A percentile compares a stretch with the other conserved stretches of the same genome.
Evolutionary conservation across 176 grass and related monocot species (phyloP).

Genomic region (Aegilops longissima): DNA sequence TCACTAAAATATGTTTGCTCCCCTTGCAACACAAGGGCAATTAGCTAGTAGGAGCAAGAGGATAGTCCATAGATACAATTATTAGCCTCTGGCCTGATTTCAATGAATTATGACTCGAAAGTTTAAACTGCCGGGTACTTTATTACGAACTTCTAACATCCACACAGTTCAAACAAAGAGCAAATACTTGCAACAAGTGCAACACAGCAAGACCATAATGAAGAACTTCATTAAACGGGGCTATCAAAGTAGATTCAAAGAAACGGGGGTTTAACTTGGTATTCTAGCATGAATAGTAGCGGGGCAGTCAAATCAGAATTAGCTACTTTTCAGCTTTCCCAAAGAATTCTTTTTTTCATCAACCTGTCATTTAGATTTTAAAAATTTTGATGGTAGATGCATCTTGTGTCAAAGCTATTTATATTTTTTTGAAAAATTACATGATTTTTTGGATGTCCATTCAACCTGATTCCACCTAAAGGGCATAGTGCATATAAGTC

Average conservation of each 20-base stretch:
- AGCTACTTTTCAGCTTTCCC: neutral
- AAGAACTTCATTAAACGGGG: neutral
- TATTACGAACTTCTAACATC: neutral
- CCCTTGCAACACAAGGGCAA: too few relatives aligned
- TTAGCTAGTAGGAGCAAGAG: too few relatives aligned
- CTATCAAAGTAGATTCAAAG: neutral
- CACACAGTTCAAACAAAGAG: neutral
- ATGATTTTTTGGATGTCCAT: neutral
- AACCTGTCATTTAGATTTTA: neutral
- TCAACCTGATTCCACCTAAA: neutral
- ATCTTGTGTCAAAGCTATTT: neutral
- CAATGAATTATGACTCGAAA: neutral
- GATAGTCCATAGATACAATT: too few relatives aligned
- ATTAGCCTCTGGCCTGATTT: neutral
- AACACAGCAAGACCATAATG: neutral
- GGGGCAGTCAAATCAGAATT: neutral
- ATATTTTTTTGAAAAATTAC: neutral
- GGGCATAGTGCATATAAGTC: neutral
- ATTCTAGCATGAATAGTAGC: neutral
- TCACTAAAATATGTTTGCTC: too few relatives aligned
- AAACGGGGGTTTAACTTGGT: neutral
- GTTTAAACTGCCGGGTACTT: neutral
- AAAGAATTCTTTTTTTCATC: neutral
- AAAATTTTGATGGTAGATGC: neutral
- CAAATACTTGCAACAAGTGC: neutral